These are phyloP conservation scores for Cladochytrium replicatum DNA, from an alignment of 192 early-diverging fungal genomes.

Conservation along the genomic window DNA sequence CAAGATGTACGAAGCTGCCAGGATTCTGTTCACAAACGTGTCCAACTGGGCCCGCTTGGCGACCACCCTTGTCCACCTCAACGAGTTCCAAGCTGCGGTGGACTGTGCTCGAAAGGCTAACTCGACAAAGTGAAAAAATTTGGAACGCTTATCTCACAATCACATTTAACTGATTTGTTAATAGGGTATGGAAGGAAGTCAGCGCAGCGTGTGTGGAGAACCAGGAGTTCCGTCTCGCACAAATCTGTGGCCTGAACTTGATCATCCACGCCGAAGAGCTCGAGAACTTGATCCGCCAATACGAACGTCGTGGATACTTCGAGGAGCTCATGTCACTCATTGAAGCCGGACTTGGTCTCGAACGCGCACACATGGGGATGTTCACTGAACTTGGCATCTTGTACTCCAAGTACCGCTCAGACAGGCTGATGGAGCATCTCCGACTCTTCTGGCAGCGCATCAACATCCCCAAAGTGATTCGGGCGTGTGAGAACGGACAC, in stretches of 20 bases:
- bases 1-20: conserved; percentile 86
- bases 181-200: conserved; percentile 98
- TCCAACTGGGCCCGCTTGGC: conserved; percentile 97
- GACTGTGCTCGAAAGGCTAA: conserved; percentile 99
- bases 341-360: conserved; percentile 89
- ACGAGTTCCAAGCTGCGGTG: conserved; percentile 93
- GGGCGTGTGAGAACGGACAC: conserved; percentile 83
- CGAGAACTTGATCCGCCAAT: conserved; percentile 71
- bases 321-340: conserved; percentile 84
- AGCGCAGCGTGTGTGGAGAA: conserved; percentile 91
- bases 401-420: conserved; percentile 93
- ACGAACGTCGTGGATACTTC: conserved; percentile 82
- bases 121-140: conserved; percentile 58
- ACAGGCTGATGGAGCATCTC: conserved; percentile 94
- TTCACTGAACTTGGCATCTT: conserved; percentile 97
- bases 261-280: conserved; percentile 98
- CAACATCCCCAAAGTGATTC: conserved; percentile 99
- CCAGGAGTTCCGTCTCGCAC: conserved; percentile 91
- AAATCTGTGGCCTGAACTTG: conserved; percentile 95
- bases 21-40: conserved; percentile 88
- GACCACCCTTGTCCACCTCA: conserved; percentile 88
- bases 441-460: conserved; percentile 94
- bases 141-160: neutral
- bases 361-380: conserved; percentile 99
- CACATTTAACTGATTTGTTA: conserved; percentile 8